Percentiles rank a stretch among this genome's conserved stretches.
Evolutionary conservation across 208 protist genomes (phyloP).

Genomic region (Phytomonas sp.): DNA sequence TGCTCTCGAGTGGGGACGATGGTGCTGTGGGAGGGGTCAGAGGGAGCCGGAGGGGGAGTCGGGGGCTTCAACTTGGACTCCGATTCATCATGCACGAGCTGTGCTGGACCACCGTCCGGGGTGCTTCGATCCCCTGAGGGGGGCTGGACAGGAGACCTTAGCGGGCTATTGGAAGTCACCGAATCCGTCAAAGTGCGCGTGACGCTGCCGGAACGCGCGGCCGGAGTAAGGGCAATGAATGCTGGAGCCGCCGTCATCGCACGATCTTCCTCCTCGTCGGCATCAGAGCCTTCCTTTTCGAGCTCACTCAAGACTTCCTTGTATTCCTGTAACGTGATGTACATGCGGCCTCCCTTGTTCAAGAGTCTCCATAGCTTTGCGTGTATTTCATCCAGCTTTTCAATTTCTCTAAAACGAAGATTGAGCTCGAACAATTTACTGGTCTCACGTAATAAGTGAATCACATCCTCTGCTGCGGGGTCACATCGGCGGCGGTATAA

Average conservation of each 20-base stretch:
- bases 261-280: slow-evolving; percentile 8
- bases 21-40: not conserved
- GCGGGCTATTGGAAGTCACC: not conserved
- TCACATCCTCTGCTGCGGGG: slow-evolving; percentile 40
- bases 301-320: slow-evolving; percentile 43
- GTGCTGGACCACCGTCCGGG: not conserved
- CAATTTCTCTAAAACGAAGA: slow-evolving; percentile 70
- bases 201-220: not conserved
- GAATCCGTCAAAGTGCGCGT: not conserved
- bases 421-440: slow-evolving; percentile 77
- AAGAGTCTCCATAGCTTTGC: slow-evolving; percentile 64
- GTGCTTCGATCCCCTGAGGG: not conserved
- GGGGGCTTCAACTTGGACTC: not conserved
- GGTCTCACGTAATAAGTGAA: slow-evolving; percentile 33
- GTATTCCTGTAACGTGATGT: slow-evolving; percentile 52
- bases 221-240: not conserved
- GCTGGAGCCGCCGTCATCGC: not conserved
- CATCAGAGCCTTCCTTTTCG: slow-evolving; percentile 20
- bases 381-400: slow-evolving; percentile 69
- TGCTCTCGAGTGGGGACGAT: not conserved
- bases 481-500: slow-evolving; percentile 51
- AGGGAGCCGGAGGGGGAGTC: no score
- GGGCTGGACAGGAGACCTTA: not conserved
- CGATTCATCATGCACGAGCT: no score
- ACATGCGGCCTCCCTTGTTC: slow-evolving; percentile 27